Evolutionary conservation across 1,139 yeast genomes (phyloP).

Genomic region (Geotrichum australiense): DNA sequence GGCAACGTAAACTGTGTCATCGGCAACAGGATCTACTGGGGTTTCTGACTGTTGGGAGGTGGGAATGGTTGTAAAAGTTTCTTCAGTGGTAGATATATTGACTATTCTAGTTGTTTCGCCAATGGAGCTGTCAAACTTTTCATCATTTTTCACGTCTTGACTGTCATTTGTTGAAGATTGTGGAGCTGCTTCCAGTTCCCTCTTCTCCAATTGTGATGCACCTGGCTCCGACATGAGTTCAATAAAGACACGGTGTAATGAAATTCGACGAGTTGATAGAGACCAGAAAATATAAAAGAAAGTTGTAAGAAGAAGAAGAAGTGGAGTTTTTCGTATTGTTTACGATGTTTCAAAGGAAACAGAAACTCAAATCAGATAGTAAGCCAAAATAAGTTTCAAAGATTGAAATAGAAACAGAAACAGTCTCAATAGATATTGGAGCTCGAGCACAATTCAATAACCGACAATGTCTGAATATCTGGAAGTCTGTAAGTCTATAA

Average conservation of each 20-base stretch:
- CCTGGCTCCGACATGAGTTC: not conserved
- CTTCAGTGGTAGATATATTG: too few species aligned
- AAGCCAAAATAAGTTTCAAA: not conserved
- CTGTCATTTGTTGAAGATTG: too few species aligned
- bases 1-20: conserved; percentile 14
- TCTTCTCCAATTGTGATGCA: not conserved
- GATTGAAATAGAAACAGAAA: not conserved
- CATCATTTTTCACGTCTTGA: too few species aligned
- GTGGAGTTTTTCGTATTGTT: not conserved
- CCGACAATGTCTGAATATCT: too few species aligned
- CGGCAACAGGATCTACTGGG: too few species aligned
- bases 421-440: not conserved
- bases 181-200: not conserved
- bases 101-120: too few species aligned
- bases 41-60: too few species aligned
- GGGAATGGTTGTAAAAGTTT: too few species aligned
- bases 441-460: too few species aligned
- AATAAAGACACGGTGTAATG: conserved; percentile 1
- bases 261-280: not conserved
- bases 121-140: too few species aligned
- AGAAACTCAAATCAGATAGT: not conserved
- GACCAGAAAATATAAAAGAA: not conserved
- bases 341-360: not conserved
- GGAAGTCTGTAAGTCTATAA: too few species aligned
- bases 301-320: not conserved